phyloP scores from a whole-genome alignment of 345 rosid species.

The Sapria himalayana region DNA sequence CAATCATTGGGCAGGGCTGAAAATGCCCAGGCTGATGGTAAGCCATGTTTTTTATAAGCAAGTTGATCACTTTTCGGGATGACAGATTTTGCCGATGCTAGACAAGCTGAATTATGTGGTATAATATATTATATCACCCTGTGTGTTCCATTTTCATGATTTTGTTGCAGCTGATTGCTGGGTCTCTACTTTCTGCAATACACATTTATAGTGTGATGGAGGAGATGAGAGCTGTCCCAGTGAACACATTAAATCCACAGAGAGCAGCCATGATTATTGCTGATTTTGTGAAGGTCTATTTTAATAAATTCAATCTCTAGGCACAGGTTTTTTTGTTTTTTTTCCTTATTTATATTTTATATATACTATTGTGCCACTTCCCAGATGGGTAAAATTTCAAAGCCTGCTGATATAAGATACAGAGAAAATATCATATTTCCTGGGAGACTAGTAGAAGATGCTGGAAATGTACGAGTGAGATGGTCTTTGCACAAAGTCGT shows the following conservation, averaged over 20 bases:
- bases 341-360: conserved; percentile 7
- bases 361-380: conserved; percentile 7
- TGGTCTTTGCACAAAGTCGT: conserved; percentile 36
- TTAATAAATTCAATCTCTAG: conserved; percentile 3
- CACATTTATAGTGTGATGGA: conserved; percentile 52
- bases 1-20: too few relatives aligned
- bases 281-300: conserved; percentile 54
- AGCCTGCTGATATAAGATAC: conserved; percentile 71
- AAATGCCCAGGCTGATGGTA: too few relatives aligned
- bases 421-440: conserved; percentile 63
- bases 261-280: conserved; percentile 72
- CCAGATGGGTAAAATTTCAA: conserved; percentile 57
- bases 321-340: conserved; percentile 2
- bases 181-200: conserved; percentile 47
- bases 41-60: too few relatives aligned
- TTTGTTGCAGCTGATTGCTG: conserved; percentile 53
- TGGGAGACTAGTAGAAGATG: conserved; percentile 49
- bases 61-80: too few relatives aligned
- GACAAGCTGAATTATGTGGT: too few relatives aligned
- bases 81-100: too few relatives aligned
- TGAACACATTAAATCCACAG: conserved; percentile 84
- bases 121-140: too few relatives aligned
- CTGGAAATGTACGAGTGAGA: conserved; percentile 76
- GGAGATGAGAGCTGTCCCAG: conserved; percentile 74
- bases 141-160: neutral